Evolutionary conservation across 805 yeast species (phyloP).

Genomic region (Teunomyces gatunensis): DNA sequence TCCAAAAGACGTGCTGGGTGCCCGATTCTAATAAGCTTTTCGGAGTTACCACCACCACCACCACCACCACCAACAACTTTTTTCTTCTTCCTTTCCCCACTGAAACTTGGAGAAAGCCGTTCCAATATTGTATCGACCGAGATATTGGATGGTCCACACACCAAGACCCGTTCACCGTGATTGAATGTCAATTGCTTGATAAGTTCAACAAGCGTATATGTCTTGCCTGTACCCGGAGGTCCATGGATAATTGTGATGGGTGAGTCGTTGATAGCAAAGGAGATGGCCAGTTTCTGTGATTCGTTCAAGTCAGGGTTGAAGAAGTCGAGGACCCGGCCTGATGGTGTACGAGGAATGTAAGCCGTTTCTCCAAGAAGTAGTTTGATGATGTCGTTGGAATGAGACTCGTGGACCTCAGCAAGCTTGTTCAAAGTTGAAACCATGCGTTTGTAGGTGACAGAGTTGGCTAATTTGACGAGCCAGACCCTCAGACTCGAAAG

Average conservation of each 20-base stretch:
- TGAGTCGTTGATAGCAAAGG: conserved; percentile 55
- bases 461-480: conserved; percentile 66
- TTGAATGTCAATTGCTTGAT: conserved; percentile 64
- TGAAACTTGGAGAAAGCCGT: conserved; percentile 47
- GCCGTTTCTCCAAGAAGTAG: conserved; percentile 45
- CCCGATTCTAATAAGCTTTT: conserved; percentile 73
- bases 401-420: conserved; percentile 42
- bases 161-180: conserved; percentile 55
- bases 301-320: conserved; percentile 51
- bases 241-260: conserved; percentile 68
- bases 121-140: conserved; percentile 90
- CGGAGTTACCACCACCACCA: conserved; percentile 12
- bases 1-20: conserved; percentile 86
- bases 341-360: conserved; percentile 16
- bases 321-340: conserved; percentile 17
- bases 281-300: conserved; percentile 73
- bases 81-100: conserved; percentile 28
- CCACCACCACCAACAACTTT: conserved; percentile 18
- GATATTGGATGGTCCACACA: conserved; percentile 93
- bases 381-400: conserved; percentile 35
- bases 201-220: conserved; percentile 79
- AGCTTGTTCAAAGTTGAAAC: conserved; percentile 69
- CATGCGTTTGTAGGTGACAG: conserved; percentile 76
- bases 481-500: conserved; percentile 53
- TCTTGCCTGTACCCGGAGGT: conserved; percentile 82